Percentiles rank a stretch among this genome's conserved stretches.
Evolutionary conservation across 805 yeast genomes (phyloP).

Genomic region (Wickerhamomyces canadensis): DNA sequence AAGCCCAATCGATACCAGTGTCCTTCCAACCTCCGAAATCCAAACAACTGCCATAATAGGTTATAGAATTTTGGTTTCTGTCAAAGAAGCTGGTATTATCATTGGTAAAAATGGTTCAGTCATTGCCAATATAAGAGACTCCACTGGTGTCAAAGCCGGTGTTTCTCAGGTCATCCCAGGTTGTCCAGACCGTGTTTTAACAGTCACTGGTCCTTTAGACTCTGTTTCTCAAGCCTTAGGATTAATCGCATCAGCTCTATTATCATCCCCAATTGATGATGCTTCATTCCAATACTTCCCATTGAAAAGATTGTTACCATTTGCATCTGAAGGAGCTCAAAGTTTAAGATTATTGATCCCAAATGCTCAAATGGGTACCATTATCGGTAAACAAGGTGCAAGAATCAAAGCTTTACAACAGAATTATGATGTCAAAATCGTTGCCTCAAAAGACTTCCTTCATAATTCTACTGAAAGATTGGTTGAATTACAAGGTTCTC

Average conservation of each 20-base stretch:
- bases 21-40: slow-evolving; percentile 19
- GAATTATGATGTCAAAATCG: slow-evolving; percentile 65
- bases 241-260: slow-evolving; percentile 60
- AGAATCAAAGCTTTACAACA: slow-evolving; percentile 78
- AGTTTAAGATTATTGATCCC: slow-evolving; percentile 70
- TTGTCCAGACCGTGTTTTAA: slow-evolving; percentile 75
- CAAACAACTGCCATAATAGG: slow-evolving; percentile 23
- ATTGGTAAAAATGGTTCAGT: slow-evolving; percentile 82
- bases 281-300: slow-evolving; percentile 49
- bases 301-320: slow-evolving; percentile 50
- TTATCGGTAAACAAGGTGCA: slow-evolving; percentile 79
- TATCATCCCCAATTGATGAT: slow-evolving; percentile 35
- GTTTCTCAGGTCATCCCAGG: slow-evolving; percentile 77
- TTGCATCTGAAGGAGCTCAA: slow-evolving; percentile 45
- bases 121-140: slow-evolving; percentile 69
- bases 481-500: slow-evolving; percentile 81
- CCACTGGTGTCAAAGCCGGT: slow-evolving; percentile 78
- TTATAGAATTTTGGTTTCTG: slow-evolving; percentile 56
- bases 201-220: slow-evolving; percentile 69
- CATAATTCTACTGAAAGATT: slow-evolving; percentile 80
- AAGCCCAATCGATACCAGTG: slow-evolving; percentile 12
- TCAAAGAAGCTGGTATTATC: slow-evolving; percentile 85
- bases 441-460: slow-evolving; percentile 79
- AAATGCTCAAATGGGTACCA: slow-evolving; percentile 81
- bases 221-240: slow-evolving; percentile 66